Percentiles rank a stretch among this genome's conserved stretches.
Conservation (phyloP, 345 rosid genomes). For the Gossypium mustelinum region DNA sequence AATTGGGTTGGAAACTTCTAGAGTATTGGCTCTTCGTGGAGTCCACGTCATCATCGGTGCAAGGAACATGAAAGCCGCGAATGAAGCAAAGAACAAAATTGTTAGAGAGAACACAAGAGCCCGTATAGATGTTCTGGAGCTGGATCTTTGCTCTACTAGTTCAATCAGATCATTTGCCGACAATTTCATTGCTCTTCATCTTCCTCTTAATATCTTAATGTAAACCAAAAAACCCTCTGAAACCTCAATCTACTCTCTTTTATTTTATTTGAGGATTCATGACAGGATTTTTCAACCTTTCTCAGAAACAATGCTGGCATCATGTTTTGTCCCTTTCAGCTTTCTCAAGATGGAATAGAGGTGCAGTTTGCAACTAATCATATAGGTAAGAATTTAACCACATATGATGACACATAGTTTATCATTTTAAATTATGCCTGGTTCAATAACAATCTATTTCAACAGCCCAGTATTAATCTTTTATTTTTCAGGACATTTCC, state of each 20-base stretch:
- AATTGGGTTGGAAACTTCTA: conserved; percentile 83
- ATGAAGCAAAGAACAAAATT: conserved; percentile 48
- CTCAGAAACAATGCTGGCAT: conserved; percentile 75
- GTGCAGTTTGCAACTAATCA: conserved; percentile 68
- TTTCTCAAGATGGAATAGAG: conserved; percentile 59
- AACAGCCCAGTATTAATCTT: neutral
- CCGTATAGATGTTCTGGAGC: conserved; percentile 42
- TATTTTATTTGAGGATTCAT: neutral
- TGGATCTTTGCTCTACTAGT: conserved; percentile 49
- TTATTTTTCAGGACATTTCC: conserved; percentile 74
- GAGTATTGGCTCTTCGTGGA: conserved; percentile 61
- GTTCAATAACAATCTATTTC: too few relatives aligned
- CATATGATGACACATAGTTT: too few relatives aligned
- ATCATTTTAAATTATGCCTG: too few relatives aligned
- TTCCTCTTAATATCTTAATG: conserved; percentile 66
- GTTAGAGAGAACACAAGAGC: conserved; percentile 27
- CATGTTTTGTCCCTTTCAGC: conserved; percentile 71
- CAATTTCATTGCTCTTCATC: conserved; percentile 45
- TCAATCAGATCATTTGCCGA: conserved; percentile 42
- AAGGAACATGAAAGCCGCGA: conserved; percentile 67
- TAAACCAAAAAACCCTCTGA: conserved; percentile 10
- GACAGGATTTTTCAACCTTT: neutral
- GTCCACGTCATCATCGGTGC: conserved; percentile 79
- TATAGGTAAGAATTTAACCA: conserved; percentile 34
- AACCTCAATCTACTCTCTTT: neutral